Percentiles rank a stretch among this genome's conserved stretches.
phyloP scores from a whole-genome alignment of 2,329 filamentous ascomycete genomes.

The Metarhizium sp. region DNA sequence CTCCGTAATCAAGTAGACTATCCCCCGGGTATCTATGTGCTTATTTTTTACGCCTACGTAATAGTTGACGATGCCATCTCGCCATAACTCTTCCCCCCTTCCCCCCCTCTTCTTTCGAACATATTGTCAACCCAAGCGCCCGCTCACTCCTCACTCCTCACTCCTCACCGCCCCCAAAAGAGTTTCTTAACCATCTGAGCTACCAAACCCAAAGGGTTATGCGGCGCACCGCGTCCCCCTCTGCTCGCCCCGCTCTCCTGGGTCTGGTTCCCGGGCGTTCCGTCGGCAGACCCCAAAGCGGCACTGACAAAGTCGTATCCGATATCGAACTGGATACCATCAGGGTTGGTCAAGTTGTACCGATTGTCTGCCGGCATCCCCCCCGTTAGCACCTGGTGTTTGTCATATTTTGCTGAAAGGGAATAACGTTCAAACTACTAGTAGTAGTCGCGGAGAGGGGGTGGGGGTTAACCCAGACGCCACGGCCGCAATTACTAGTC shows the following conservation, averaged over 20 bases:
- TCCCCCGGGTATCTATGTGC: not conserved
- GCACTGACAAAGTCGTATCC: constrained; percentile 14
- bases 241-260: constrained; percentile 1
- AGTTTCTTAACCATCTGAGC: not conserved
- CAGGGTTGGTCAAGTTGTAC: constrained; percentile 11
- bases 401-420: no score
- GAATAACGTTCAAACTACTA: no score
- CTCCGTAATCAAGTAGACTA: not conserved
- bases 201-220: not conserved
- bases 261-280: not conserved
- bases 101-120: no score
- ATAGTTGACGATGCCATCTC: not conserved
- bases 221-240: not conserved
- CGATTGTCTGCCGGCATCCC: constrained; percentile 2
- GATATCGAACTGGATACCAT: constrained; percentile 14
- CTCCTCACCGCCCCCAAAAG: no score
- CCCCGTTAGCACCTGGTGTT: no score
- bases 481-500: no score
- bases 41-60: not conserved
- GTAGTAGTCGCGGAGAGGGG: no score
- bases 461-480: no score
- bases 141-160: no score
- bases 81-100: not conserved
- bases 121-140: no score
- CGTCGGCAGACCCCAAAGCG: constrained; percentile 6